Percentiles rank a stretch among this genome's conserved stretches.
phyloP scores from a whole-genome alignment of 2,329 filamentous ascomycete species.

The Fusarium devonianum region DNA sequence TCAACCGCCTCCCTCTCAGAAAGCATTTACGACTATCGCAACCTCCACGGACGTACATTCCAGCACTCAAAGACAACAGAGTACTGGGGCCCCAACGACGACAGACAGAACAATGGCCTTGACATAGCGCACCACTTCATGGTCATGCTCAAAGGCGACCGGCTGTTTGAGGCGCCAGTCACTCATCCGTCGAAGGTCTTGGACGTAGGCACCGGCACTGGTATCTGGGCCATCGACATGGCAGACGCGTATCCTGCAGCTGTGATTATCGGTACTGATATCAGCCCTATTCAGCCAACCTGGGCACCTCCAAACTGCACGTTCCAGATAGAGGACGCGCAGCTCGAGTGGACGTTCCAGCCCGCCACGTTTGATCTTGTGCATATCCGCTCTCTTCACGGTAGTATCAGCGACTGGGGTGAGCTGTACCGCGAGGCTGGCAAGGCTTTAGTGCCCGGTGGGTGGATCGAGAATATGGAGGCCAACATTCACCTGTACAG shows the following conservation, averaged over 20 bases:
- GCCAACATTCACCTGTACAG: slow-evolving; percentile 29
- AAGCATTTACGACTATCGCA: slow-evolving; percentile 45
- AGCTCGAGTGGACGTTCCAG: slow-evolving; percentile 8
- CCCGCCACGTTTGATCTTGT: slow-evolving; percentile 7
- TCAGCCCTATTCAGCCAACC: slow-evolving; percentile 61
- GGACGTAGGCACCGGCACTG: slow-evolving; percentile 17
- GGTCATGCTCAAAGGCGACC: slow-evolving; percentile 34
- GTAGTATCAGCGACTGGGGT: slow-evolving; percentile 7
- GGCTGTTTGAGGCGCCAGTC: slow-evolving; percentile 19
- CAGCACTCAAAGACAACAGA: slow-evolving; percentile 41
- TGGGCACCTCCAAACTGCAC: slow-evolving; percentile 19
- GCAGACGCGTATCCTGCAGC: slow-evolving; percentile 53
- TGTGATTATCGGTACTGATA: slow-evolving; percentile 59
- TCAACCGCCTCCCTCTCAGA: slow-evolving; percentile 45
- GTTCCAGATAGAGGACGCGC: slow-evolving; percentile 17
- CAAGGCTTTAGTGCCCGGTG: neutral
- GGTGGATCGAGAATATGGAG: slow-evolving; percentile 32
- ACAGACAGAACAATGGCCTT: slow-evolving; percentile 36
- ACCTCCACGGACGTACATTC: slow-evolving; percentile 44
- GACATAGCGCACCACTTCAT: slow-evolving; percentile 40
- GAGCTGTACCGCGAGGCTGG: slow-evolving; percentile 1
- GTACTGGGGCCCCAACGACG: slow-evolving; percentile 43
- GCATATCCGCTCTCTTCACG: slow-evolving; percentile 6
- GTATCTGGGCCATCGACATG: slow-evolving; percentile 49
- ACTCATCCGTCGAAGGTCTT: slow-evolving; percentile 54